Conservation (phyloP, 768 basidiomycete genomes). For the Suillus decipiens region DNA sequence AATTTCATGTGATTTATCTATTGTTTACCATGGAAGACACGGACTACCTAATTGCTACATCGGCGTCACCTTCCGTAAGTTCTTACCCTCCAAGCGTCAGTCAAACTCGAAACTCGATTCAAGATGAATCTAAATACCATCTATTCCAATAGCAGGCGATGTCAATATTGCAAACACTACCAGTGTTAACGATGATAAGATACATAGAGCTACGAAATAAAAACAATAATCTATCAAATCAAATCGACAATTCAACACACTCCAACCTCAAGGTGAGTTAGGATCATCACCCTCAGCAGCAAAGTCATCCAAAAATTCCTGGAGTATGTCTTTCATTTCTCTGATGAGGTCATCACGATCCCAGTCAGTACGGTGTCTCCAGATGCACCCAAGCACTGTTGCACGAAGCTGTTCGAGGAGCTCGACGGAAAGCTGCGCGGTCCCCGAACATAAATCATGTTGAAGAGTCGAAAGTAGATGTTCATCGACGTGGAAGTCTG, state of each 20-base stretch:
- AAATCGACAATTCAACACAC: not conserved
- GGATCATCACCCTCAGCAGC: conserved; percentile 23
- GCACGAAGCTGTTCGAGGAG: conserved; percentile 94
- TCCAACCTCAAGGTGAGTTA: conserved; percentile 11
- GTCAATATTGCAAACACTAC: not conserved
- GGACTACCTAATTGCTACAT: too few species aligned
- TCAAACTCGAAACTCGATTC: not conserved
- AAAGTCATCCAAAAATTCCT: conserved; percentile 70
- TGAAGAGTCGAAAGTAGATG: conserved; percentile 50
- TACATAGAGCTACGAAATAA: conserved; percentile 21
- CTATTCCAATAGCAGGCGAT: not conserved
- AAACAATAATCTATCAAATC: conserved; percentile 18
- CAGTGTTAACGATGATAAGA: conserved; percentile 15
- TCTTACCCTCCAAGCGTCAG: too few species aligned
- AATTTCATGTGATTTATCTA: conserved; percentile 11
- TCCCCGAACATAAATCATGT: conserved; percentile 50
- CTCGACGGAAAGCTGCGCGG: conserved; percentile 71
- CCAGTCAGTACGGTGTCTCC: conserved; percentile 84
- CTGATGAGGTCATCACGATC: conserved; percentile 66
- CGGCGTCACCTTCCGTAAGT: too few species aligned
- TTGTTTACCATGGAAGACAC: not conserved
- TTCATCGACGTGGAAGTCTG: conserved; percentile 73
- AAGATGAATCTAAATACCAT: not conserved
- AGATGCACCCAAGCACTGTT: conserved; percentile 75
- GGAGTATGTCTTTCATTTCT: conserved; percentile 58